These are phyloP conservation scores for Lachancea quebecensis DNA, from an alignment of 805 yeast species.

Conservation along the genomic window DNA sequence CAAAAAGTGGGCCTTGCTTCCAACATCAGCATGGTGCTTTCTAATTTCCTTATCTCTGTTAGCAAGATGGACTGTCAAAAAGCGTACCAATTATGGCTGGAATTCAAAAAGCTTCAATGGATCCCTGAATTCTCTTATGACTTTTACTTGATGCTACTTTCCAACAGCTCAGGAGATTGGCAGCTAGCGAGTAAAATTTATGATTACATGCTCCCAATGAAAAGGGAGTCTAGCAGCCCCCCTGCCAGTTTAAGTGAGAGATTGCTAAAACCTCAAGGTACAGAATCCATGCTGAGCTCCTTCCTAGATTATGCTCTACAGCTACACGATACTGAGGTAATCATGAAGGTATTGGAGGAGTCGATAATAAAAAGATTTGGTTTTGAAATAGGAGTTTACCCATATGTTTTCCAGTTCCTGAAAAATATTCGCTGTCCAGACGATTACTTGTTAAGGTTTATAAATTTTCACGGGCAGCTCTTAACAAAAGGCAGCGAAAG, in stretches of 20 bases:
- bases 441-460: slow-evolving; percentile 29
- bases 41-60: slow-evolving; percentile 38
- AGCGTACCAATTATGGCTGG: slow-evolving; percentile 33
- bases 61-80: slow-evolving; percentile 31
- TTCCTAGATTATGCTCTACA: slow-evolving; percentile 26
- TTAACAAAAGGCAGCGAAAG: slow-evolving; percentile 14
- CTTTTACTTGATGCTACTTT: slow-evolving; percentile 32
- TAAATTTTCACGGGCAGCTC: slow-evolving; percentile 32
- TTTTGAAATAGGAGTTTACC: slow-evolving; percentile 30
- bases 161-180: slow-evolving; percentile 33
- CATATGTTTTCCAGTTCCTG: slow-evolving; percentile 30
- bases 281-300: slow-evolving; percentile 20
- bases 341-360: slow-evolving; percentile 35
- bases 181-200: slow-evolving; percentile 30
- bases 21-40: slow-evolving; percentile 37
- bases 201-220: slow-evolving; percentile 34
- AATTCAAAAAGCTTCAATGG: slow-evolving; percentile 34
- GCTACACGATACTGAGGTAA: slow-evolving; percentile 26
- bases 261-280: slow-evolving; percentile 22
- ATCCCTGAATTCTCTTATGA: slow-evolving; percentile 37
- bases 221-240: slow-evolving; percentile 12
- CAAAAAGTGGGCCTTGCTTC: slow-evolving; percentile 28
- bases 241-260: slow-evolving; percentile 15
- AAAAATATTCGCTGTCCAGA: slow-evolving; percentile 26
- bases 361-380: slow-evolving; percentile 32